A percentile compares a stretch with the other conserved stretches of the same genome.
phyloP scores from a whole-genome alignment of 176 grass and related monocot species.

The Luzula sylvatica region DNA sequence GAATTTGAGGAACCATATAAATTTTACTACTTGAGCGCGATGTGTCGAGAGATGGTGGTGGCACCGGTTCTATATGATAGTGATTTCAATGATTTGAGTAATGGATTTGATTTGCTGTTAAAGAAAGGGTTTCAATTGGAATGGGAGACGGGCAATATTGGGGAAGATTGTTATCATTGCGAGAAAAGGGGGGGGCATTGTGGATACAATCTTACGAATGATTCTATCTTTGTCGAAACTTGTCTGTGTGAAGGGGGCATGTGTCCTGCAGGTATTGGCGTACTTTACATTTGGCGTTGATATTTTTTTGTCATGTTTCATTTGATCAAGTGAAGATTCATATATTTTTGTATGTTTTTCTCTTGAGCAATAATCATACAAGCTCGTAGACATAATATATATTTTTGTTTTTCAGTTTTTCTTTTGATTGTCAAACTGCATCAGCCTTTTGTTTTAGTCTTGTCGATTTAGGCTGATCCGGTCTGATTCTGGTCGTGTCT shows the following conservation, averaged over 20 bases:
- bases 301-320: no score
- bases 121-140: slow-evolving; percentile 29
- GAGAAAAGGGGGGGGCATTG: slow-evolving; percentile 25
- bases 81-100: not conserved
- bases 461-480: no score
- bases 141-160: slow-evolving; percentile 21
- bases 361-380: no score
- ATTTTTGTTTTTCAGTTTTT: no score
- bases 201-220: not conserved
- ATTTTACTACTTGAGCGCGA: not conserved
- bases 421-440: no score
- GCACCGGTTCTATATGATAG: slow-evolving; percentile 15
- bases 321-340: no score
- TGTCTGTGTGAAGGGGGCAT: slow-evolving; percentile 25
- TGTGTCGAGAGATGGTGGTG: not conserved
- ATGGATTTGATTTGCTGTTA: slow-evolving; percentile 12
- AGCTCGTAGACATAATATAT: no score
- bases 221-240: not conserved
- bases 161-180: not conserved
- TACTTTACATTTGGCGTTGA: no score
- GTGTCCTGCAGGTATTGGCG: not conserved
- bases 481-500: no score
- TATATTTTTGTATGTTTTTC: no score
- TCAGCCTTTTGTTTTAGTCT: no score
- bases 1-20: not conserved